Evolutionary conservation across 202 grass and related monocot species (phyloP).

Genomic region (Zizania palustris): DNA sequence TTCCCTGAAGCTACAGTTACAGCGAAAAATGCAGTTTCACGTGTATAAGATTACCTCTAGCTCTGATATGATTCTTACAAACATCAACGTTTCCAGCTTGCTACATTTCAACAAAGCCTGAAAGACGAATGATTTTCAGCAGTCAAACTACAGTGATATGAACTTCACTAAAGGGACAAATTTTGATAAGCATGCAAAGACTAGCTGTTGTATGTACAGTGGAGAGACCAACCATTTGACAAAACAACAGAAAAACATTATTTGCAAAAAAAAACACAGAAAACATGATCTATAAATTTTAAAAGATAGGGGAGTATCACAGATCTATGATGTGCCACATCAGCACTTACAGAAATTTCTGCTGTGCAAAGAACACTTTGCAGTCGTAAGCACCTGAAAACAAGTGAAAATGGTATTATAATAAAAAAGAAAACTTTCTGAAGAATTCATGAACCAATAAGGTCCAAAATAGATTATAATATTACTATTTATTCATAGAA

Average conservation of each 20-base stretch:
- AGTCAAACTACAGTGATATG: conserved; percentile 41
- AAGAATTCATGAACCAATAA: conserved; percentile 11
- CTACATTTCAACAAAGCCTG: conserved; percentile 65
- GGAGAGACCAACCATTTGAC: not conserved
- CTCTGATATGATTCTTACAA: conserved; percentile 78
- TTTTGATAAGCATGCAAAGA: not conserved
- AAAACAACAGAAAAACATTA: conserved; percentile 21
- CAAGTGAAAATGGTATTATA: conserved; percentile 25
- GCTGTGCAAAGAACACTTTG: conserved; percentile 80
- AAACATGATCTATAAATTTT: conserved; percentile 18
- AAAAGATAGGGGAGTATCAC: conserved; percentile 22
- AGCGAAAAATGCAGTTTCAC: conserved; percentile 15
- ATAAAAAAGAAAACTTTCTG: conserved; percentile 13
- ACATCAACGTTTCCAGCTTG: conserved; percentile 74
- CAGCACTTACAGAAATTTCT: conserved; percentile 81
- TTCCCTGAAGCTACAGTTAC: conserved; percentile 18
- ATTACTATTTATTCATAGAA: too few relatives aligned
- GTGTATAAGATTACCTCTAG: conserved; percentile 61
- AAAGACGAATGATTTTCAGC: conserved; percentile 41
- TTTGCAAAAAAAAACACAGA: conserved; percentile 12
- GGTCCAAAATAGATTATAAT: not conserved
- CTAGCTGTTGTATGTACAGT: conserved; percentile 8
- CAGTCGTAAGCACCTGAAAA: conserved; percentile 78
- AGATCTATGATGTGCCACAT: conserved; percentile 15
- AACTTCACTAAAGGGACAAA: not conserved